phyloP scores from a whole-genome alignment of 176 grass and related monocot species.

The Cymbopogon citratus region DNA sequence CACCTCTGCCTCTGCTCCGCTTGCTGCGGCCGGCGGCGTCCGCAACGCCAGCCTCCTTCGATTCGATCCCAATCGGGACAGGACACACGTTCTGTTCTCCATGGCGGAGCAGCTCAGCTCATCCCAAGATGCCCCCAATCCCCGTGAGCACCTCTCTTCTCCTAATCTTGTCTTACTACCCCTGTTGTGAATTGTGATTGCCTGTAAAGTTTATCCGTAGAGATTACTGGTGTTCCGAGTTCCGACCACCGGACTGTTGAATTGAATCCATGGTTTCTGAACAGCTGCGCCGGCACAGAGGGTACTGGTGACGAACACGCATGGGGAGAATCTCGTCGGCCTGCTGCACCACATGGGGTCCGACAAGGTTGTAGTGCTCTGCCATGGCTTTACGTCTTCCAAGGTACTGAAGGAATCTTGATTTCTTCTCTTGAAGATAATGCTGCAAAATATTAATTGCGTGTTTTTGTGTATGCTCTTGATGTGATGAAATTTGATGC shows the following conservation, averaged over 20 bases:
- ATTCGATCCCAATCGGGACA: not conserved
- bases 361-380: conserved; percentile 68
- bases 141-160: not conserved
- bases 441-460: not conserved
- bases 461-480: not conserved
- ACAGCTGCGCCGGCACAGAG: conserved; percentile 39
- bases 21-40: not conserved
- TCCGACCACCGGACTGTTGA: not conserved
- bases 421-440: not conserved
- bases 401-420: conserved; percentile 47
- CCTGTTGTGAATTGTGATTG: not conserved
- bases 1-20: not conserved
- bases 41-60: not conserved
- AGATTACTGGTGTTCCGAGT: not conserved
- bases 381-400: conserved; percentile 64
- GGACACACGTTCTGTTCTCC: not conserved
- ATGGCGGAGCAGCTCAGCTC: not conserved
- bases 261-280: conserved; percentile 4
- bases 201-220: not conserved
- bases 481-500: not conserved
- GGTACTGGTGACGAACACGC: conserved; percentile 54
- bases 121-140: not conserved
- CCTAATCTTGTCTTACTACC: not conserved
- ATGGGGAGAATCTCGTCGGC: conserved; percentile 73
- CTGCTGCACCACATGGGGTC: conserved; percentile 58